A percentile compares a stretch with the other conserved stretches of the same genome.
phyloP scores from a whole-genome alignment of 1,284 basidiomycete species.

The Meira miltonrushii region DNA sequence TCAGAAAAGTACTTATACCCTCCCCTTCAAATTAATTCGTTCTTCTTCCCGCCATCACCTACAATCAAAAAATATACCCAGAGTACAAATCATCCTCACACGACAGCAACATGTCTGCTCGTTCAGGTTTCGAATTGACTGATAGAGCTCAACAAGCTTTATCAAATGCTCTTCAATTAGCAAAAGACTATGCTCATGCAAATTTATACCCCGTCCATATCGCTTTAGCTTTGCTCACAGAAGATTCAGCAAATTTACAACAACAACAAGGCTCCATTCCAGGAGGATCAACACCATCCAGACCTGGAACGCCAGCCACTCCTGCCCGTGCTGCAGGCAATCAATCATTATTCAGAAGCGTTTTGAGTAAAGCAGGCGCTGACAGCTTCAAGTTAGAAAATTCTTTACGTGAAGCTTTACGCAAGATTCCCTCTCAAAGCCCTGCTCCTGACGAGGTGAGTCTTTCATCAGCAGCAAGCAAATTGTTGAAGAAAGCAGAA shows the following conservation, averaged over 20 bases:
- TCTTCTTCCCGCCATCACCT: no score
- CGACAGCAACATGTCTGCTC: no score
- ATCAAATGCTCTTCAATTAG: conserved; percentile 67
- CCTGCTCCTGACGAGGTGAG: conserved; percentile 46
- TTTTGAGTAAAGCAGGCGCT: conserved; percentile 71
- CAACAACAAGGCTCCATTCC: neutral
- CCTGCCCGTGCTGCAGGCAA: conserved; percentile 46
- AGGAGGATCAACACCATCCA: conserved; percentile 9
- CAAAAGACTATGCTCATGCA: conserved; percentile 73
- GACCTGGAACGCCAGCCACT: conserved; percentile 29
- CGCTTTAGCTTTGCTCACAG: conserved; percentile 67
- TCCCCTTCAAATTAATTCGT: no score
- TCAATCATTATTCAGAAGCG: conserved; percentile 66
- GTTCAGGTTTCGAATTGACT: conserved; percentile 61
- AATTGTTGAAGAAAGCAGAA: conserved; percentile 45
- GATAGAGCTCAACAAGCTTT: conserved; percentile 69
- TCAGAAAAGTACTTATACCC: no score
- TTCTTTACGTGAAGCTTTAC: conserved; percentile 34
- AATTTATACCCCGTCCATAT: conserved; percentile 69
- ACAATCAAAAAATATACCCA: no score
- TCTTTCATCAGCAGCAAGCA: conserved; percentile 33
- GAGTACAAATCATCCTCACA: no score
- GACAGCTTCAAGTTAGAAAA: conserved; percentile 56
- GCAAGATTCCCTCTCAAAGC: conserved; percentile 47
- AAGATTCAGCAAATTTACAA: conserved; percentile 11